Base-by-base conservation (phyloP, 495 filamentous ascomycete species). In the Talaromyces borbonicus region DNA sequence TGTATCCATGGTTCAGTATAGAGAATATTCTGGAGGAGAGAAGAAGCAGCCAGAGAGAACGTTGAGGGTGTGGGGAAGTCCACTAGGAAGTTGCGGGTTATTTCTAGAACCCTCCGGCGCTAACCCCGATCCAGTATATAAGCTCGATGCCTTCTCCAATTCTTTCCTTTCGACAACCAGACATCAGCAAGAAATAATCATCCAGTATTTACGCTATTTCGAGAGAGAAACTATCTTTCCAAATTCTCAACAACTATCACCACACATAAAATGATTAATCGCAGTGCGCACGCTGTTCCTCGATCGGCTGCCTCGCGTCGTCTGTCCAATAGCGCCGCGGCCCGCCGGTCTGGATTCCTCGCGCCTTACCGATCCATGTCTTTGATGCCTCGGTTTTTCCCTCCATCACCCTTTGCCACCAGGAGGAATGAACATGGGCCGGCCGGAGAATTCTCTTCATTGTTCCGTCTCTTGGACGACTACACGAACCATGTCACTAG, bases 391-490 rank as follows among this genome's bases (percentile, higher is more conserved):
- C 43, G 43, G 14, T 46, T 46, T 29, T 35, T 26, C n/a, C 39
- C 39, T 42, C 39, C 39, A 25, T 42, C 39, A 3, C 39, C 22
- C 24, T 27, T 42, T 24, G 52, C 60, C 7, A 35, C 54, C 32
- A 41, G 49, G 31, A 42, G 39, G 9, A 19, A 15, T 22, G n/a
- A n/a, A n/a, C n/a, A n/a, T n/a, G 25, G 39, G 6, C 35, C 35
- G 22, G n/a, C 35, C 4, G 55, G 56, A 29, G 67, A 67, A 54
- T 67, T 68, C 52, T 37, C 55, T 15, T 56, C 67, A 36, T 59
- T 72, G 42, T 69, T 73, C 65, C 67, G 65, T 27, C 59, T 70
- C 9, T 52, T 70, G 23, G 67, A 70, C 41, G 65, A 68, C 56
- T 68, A 67, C 40, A 64, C 67, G 46, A 36, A 39, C 56, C 67